Evolutionary conservation across 2,329 filamentous ascomycete genomes (phyloP).

Genomic region (Fusarium circinatum): DNA sequence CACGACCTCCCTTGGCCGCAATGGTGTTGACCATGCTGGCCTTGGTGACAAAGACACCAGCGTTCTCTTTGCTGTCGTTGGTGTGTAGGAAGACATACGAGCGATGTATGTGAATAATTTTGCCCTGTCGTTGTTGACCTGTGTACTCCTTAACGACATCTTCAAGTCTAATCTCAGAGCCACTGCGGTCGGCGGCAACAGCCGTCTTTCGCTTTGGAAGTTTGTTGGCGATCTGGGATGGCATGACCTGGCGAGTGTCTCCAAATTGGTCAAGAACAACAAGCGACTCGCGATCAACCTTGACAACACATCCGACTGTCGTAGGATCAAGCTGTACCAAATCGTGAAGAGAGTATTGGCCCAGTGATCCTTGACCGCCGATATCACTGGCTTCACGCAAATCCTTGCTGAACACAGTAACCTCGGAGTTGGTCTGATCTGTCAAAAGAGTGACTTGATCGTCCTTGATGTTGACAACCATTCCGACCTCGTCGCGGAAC

Average conservation of each 20-base stretch:
- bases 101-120: slow-evolving; percentile 92
- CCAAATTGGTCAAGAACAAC: slow-evolving; percentile 92
- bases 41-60: slow-evolving; percentile 87
- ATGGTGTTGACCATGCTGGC: slow-evolving; percentile 88
- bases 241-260: slow-evolving; percentile 82
- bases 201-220: slow-evolving; percentile 83
- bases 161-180: slow-evolving; percentile 89
- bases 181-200: slow-evolving; percentile 91
- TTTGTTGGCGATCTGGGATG: slow-evolving; percentile 91
- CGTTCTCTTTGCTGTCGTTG: slow-evolving; percentile 84
- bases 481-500: slow-evolving; percentile 94
- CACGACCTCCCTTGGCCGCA: slow-evolving; percentile 90
- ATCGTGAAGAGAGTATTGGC: slow-evolving; percentile 91
- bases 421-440: slow-evolving; percentile 91
- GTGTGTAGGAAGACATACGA: slow-evolving; percentile 93
- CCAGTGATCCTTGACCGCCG: slow-evolving; percentile 84
- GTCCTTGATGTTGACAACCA: slow-evolving; percentile 93
- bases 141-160: slow-evolving; percentile 92
- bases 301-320: slow-evolving; percentile 92
- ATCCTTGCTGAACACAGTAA: slow-evolving; percentile 98
- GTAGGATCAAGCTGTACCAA: slow-evolving; percentile 92
- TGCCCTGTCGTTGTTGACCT: slow-evolving; percentile 85
- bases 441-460: slow-evolving; percentile 93
- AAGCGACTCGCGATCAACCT: slow-evolving; percentile 93
- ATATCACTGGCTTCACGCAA: slow-evolving; percentile 92